Conservation (phyloP, 2,329 filamentous ascomycete genomes). For the Pleoardoris graminearum region DNA sequence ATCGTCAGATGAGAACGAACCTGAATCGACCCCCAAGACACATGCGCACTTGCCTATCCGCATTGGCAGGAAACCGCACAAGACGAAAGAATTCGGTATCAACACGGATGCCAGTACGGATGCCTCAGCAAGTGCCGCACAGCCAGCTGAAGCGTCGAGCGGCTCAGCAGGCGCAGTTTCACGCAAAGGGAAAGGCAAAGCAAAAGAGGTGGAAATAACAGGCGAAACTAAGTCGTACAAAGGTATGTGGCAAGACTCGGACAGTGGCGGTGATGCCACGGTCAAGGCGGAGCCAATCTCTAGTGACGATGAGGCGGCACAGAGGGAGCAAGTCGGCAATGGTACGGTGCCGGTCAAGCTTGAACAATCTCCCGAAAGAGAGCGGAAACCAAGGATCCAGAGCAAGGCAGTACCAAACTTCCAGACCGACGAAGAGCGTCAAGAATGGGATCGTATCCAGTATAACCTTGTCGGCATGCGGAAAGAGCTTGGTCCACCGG, state of each 20-base stretch:
- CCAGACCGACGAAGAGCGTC: constrained; percentile 57
- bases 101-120: constrained; percentile 57
- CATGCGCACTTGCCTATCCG: constrained; percentile 53
- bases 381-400: constrained; percentile 31
- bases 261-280: constrained; percentile 41
- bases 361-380: constrained; percentile 39
- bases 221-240: constrained; percentile 48
- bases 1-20: constrained; percentile 57
- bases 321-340: constrained; percentile 32
- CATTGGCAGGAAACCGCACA: constrained; percentile 59
- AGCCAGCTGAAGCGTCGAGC: constrained; percentile 40
- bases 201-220: constrained; percentile 50
- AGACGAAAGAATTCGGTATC: constrained; percentile 57
- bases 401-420: constrained; percentile 46
- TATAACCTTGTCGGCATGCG: constrained; percentile 52
- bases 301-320: constrained; percentile 46
- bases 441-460: constrained; percentile 55
- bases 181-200: constrained; percentile 47
- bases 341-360: constrained; percentile 26
- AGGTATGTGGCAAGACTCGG: constrained; percentile 51
- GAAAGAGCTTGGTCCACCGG: constrained; percentile 51
- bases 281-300: constrained; percentile 61
- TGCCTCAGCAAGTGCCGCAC: constrained; percentile 47
- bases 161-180: constrained; percentile 22
- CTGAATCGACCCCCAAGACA: constrained; percentile 24